phyloP scores from a whole-genome alignment of 2,329 filamentous ascomycete species.

The Nemania sp. region DNA sequence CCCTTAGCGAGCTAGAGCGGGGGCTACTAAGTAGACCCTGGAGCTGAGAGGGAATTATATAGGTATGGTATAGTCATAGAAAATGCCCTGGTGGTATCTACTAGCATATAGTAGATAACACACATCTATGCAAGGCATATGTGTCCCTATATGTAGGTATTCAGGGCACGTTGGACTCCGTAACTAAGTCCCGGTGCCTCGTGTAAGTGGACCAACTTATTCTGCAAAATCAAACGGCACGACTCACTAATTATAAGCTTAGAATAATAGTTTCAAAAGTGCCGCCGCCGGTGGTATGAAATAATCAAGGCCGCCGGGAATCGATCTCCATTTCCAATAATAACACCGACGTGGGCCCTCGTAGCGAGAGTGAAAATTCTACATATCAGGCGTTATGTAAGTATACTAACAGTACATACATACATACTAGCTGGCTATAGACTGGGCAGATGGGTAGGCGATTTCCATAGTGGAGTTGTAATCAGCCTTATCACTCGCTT shows the following conservation, averaged over 20 bases:
- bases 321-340: not conserved
- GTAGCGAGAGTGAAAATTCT: not conserved
- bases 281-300: not conserved
- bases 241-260: not conserved
- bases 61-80: not conserved
- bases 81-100: not conserved
- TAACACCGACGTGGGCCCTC: not conserved
- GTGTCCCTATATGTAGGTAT: not conserved
- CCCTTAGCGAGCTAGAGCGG: slow-evolving; percentile 1
- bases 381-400: not conserved
- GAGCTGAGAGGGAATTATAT: not conserved
- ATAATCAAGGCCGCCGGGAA: not conserved
- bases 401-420: no score
- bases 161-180: not conserved
- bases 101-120: no score
- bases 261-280: not conserved
- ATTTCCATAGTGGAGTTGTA: slow-evolving; percentile 14
- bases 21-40: not conserved
- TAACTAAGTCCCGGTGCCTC: not conserved
- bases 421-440: not conserved
- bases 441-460: not conserved
- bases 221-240: not conserved
- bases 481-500: slow-evolving; percentile 24
- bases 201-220: not conserved
- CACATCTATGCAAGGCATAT: not conserved